A percentile compares a stretch with the other conserved stretches of the same genome.
phyloP scores from a whole-genome alignment of 2,329 filamentous ascomycete species.

The Fusarium algeriense region DNA sequence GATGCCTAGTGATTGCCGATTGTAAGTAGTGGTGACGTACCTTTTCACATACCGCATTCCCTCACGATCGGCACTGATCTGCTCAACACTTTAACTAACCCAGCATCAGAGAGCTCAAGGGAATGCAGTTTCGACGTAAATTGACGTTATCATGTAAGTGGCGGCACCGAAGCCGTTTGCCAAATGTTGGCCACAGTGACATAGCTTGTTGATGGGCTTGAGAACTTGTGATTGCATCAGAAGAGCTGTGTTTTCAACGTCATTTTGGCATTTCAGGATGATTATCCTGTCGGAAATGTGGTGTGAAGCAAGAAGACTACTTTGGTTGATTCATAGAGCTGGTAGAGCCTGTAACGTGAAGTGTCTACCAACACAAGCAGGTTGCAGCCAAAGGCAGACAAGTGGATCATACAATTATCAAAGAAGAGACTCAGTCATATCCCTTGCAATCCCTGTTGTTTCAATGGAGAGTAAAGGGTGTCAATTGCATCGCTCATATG shows the following conservation, averaged over 20 bases:
- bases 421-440: too few species aligned
- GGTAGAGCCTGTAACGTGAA: too few species aligned
- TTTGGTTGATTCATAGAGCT: neutral
- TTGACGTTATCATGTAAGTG: neutral
- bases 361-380: too few species aligned
- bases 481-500: too few species aligned
- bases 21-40: slow-evolving; percentile 5
- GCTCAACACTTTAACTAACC: neutral
- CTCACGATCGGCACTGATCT: neutral
- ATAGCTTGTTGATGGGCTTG: neutral
- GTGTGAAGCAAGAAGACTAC: neutral
- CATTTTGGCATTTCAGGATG: neutral
- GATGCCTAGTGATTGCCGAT: neutral
- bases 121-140: neutral
- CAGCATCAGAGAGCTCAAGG: neutral
- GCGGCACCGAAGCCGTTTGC: neutral
- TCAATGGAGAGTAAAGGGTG: too few species aligned
- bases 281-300: neutral
- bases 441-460: too few species aligned
- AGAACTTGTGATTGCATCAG: neutral
- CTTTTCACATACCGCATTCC: neutral
- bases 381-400: too few species aligned
- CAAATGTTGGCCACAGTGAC: neutral
- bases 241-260: too few species aligned
- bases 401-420: too few species aligned